Percentiles rank a stretch among this genome's conserved stretches.
Conservation (phyloP, 208 protist genomes). For the Chromosphaera perkinsii region DNA sequence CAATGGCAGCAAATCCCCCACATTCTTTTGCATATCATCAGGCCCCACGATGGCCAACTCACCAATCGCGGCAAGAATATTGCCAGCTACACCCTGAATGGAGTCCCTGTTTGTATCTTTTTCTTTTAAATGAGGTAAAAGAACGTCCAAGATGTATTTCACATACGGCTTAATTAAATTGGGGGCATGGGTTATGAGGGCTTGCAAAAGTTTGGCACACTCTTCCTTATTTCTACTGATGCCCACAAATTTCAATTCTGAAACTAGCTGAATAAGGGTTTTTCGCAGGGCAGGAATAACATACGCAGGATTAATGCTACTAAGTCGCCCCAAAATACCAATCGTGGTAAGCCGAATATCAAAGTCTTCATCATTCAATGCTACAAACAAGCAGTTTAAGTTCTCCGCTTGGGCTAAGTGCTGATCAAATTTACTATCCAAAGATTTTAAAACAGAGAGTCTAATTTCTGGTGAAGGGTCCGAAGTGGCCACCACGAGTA, state of each 20-base stretch:
- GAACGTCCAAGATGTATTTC: conserved; percentile 56
- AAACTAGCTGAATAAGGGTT: conserved; percentile 74
- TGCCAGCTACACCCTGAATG: conserved; percentile 39
- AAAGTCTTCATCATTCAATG: conserved; percentile 79
- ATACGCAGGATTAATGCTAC: conserved; percentile 68
- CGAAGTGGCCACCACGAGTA: conserved; percentile 68
- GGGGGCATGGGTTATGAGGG: conserved; percentile 58
- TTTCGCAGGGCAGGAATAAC: conserved; percentile 75
- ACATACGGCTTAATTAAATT: conserved; percentile 70
- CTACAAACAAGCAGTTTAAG: conserved; percentile 72
- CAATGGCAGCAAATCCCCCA: conserved; percentile 63
- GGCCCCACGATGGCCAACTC: conserved; percentile 62
- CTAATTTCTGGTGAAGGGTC: conserved; percentile 70
- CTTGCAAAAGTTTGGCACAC: conserved; percentile 55
- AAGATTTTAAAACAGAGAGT: conserved; percentile 51
- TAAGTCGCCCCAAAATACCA: conserved; percentile 69
- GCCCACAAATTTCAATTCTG: conserved; percentile 55
- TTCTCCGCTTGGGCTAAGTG: conserved; percentile 71
- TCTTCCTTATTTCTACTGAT: conserved; percentile 10
- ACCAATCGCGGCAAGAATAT: conserved; percentile 64
- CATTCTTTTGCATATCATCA: conserved; percentile 52
- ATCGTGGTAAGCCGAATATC: conserved; percentile 57
- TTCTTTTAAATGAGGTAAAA: conserved; percentile 58
- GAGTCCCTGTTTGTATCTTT: too few species aligned
- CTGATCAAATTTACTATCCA: conserved; percentile 67